phyloP scores from a whole-genome alignment of 2,329 filamentous ascomycete genomes.

The Coleophoma cylindrospora region DNA sequence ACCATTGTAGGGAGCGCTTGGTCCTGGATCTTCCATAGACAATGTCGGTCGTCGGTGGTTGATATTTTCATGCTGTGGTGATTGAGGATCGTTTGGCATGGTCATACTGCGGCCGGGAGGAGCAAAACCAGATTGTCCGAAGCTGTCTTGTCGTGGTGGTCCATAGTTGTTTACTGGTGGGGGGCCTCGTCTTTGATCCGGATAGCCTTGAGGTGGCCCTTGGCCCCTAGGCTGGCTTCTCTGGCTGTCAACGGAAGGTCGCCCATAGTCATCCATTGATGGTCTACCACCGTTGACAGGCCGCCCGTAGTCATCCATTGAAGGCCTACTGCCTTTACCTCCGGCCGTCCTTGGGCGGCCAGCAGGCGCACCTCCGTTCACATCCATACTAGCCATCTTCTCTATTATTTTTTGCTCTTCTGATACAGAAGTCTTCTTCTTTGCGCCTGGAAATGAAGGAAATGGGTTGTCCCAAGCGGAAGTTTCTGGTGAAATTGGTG shows the following conservation, averaged over 20 bases:
- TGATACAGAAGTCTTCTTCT: slow-evolving; percentile 33
- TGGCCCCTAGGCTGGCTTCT: slow-evolving; percentile 14
- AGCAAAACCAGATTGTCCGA: slow-evolving; percentile 32
- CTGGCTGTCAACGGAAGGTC: slow-evolving; percentile 13
- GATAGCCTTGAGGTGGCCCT: slow-evolving; percentile 19
- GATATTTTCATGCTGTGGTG: slow-evolving; percentile 27
- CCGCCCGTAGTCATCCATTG: slow-evolving; percentile 5
- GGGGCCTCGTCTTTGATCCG: slow-evolving; percentile 17
- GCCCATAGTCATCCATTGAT: slow-evolving; percentile 13
- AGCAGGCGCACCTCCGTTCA: slow-evolving; percentile 13
- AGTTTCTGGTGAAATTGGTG: slow-evolving; percentile 31
- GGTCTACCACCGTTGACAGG: slow-evolving; percentile 7
- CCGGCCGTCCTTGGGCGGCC: slow-evolving; percentile 13
- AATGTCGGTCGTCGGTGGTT: slow-evolving; percentile 13
- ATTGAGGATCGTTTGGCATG: slow-evolving; percentile 46
- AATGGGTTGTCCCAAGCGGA: slow-evolving; percentile 43
- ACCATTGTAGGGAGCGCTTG: slow-evolving; percentile 40
- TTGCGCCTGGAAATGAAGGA: slow-evolving; percentile 33
- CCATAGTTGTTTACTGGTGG: slow-evolving; percentile 10
- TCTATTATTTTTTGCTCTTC: slow-evolving; percentile 28
- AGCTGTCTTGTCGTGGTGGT: slow-evolving; percentile 18
- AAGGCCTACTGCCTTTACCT: slow-evolving; percentile 18
- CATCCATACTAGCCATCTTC: slow-evolving; percentile 23
- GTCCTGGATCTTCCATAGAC: slow-evolving; percentile 16
- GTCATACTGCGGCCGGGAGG: slow-evolving; percentile 56